Conservation (phyloP, 345 rosid species). For the Hirschfeldia incana region DNA sequence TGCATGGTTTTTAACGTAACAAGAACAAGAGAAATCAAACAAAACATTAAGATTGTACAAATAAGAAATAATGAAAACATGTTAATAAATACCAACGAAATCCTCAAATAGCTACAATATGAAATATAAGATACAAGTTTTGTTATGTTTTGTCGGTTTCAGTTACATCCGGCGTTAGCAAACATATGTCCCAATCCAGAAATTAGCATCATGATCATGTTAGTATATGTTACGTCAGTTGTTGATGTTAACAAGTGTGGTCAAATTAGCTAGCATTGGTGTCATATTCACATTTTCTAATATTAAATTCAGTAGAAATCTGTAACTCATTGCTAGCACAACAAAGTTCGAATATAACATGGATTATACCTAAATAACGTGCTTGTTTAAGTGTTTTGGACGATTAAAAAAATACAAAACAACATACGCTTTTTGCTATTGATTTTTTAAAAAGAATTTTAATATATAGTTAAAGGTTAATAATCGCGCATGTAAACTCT, state of each 20-base stretch:
- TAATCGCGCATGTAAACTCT: conserved; percentile 31
- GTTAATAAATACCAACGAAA: no score
- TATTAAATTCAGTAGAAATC: background rate
- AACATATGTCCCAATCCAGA: background rate
- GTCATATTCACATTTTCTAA: background rate
- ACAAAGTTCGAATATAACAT: background rate
- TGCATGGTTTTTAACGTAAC: background rate
- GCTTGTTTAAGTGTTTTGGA: background rate
- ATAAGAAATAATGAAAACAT: no score
- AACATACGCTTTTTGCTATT: background rate
- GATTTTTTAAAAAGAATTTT: background rate
- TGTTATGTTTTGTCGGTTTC: background rate
- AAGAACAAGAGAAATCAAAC: background rate
- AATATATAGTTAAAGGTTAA: background rate
- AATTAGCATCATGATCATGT: background rate
- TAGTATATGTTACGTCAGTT: background rate
- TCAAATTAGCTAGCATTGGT: background rate
- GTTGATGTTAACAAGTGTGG: background rate
- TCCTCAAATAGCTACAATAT: no score
- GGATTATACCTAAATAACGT: background rate
- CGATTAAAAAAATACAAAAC: background rate
- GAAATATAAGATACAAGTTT: background rate
- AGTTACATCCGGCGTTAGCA: background rate
- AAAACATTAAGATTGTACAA: no score
- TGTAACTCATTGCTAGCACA: background rate